Percentiles rank a stretch among this genome's conserved stretches.
Evolutionary conservation across 163 green algal genomes (phyloP).

Genomic region (Chloroidium sp.): DNA sequence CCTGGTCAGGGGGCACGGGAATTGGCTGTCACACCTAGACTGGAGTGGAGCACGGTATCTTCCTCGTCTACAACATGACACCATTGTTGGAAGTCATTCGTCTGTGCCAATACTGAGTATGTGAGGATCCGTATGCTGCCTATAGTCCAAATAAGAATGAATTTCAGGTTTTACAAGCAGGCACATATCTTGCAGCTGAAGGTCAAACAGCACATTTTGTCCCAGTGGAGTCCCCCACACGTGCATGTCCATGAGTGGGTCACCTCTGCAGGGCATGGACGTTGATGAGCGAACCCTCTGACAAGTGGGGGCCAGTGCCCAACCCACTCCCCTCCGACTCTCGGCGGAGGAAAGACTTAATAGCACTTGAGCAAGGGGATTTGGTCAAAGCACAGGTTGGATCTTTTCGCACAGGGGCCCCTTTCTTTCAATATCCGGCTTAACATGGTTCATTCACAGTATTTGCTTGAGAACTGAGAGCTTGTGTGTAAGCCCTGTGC

Average conservation of each 20-base stretch:
- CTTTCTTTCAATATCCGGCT: too few species aligned
- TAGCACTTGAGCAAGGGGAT: too few species aligned
- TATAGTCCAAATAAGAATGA: not conserved
- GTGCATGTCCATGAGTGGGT: too few species aligned
- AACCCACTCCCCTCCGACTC: too few species aligned
- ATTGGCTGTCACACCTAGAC: slow-evolving; percentile 72
- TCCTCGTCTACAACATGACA: not conserved
- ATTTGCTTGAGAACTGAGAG: slow-evolving; percentile 19
- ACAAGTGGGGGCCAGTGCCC: too few species aligned
- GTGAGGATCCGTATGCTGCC: not conserved
- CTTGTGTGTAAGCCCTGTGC: slow-evolving; percentile 49
- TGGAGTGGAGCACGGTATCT: slow-evolving; percentile 41
- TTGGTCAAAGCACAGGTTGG: too few species aligned
- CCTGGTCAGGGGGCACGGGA: slow-evolving; percentile 37
- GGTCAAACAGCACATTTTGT: not conserved
- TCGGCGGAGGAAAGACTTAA: too few species aligned
- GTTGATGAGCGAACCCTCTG: too few species aligned
- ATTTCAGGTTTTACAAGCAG: not conserved
- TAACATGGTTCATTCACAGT: not conserved
- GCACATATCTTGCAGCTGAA: not conserved
- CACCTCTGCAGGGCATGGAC: too few species aligned
- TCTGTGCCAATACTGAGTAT: not conserved
- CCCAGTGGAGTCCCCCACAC: not conserved
- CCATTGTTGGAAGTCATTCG: not conserved
- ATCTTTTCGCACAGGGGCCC: too few species aligned